These are phyloP conservation scores for Ceratocystiopsis minuta DNA, from an alignment of 2,329 filamentous ascomycete genomes.

Conservation along the genomic window DNA sequence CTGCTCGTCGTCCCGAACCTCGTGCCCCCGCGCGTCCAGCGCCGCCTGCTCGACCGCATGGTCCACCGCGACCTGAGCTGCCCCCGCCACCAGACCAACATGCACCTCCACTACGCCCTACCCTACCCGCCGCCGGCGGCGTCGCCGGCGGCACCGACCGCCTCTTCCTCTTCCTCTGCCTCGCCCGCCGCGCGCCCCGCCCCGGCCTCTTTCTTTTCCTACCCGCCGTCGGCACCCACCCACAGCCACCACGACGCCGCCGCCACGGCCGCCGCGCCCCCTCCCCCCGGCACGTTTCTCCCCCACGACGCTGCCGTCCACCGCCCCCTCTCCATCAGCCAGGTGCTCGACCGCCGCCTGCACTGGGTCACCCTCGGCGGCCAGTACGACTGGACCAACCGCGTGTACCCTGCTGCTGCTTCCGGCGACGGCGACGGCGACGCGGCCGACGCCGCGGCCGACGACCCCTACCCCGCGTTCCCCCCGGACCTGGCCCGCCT, in stretches of 20 bases:
- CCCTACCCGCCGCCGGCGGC: conserved; percentile 13
- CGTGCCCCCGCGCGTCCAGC: conserved; percentile 51
- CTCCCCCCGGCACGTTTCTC: conserved; percentile 33
- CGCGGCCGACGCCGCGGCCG: conserved; percentile 20
- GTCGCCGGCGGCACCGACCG: no score
- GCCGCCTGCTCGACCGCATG: conserved; percentile 50
- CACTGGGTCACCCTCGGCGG: conserved; percentile 91
- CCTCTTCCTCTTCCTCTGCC: not conserved
- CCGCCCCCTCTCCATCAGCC: conserved; percentile 49
- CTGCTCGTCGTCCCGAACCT: conserved; percentile 62
- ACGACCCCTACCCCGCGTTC: conserved; percentile 29
- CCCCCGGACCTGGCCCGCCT: conserved; percentile 54
- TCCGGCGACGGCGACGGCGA: conserved; percentile 4
- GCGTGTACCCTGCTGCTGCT: conserved; percentile 61
- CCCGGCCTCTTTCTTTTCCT: conserved; percentile 35
- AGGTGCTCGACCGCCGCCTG: conserved; percentile 60
- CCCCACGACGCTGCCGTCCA: conserved; percentile 62
- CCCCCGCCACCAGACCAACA: conserved; percentile 63
- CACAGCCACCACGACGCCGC: not conserved
- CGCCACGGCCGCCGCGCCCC: conserved; percentile 32
- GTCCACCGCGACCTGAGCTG: conserved; percentile 49
- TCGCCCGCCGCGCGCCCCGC: not conserved
- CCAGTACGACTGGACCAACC: conserved; percentile 90
- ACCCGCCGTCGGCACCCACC: conserved; percentile 19
- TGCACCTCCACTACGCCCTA: conserved; percentile 26